Evolutionary conservation across 345 rosid genomes (phyloP).

Genomic region (Salix udensis): DNA sequence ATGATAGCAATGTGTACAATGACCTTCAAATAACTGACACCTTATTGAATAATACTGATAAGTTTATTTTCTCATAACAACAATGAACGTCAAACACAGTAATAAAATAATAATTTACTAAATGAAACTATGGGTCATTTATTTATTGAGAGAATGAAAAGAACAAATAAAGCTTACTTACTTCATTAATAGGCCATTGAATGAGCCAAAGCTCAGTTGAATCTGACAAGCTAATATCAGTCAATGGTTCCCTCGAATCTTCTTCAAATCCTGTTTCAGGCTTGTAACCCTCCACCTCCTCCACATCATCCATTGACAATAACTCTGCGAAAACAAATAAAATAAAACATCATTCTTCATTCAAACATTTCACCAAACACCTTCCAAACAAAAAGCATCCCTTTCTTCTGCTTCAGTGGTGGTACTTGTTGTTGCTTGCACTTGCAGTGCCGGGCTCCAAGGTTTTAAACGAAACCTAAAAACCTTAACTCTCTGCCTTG

Average conservation of each 20-base stretch:
- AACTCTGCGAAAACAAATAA: not conserved
- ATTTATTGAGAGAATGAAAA: not conserved
- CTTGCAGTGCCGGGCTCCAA: no score
- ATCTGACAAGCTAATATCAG: slow-evolving; percentile 29
- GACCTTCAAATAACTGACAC: no score
- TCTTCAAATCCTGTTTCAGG: slow-evolving; percentile 44
- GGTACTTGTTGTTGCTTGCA: no score
- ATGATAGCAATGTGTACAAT: not conserved
- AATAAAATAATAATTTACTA: no score
- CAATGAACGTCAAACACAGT: no score
- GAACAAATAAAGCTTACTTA: slow-evolving; percentile 13
- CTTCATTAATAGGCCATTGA: slow-evolving; percentile 65
- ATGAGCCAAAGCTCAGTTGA: slow-evolving; percentile 78
- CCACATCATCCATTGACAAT: slow-evolving; percentile 22
- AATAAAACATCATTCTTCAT: not conserved
- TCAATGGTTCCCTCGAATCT: slow-evolving; percentile 37
- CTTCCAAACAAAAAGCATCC: no score
- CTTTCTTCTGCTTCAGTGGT: no score
- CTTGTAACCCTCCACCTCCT: slow-evolving; percentile 23
- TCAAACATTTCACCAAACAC: not conserved
- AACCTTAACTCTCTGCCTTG: no score
- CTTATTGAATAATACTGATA: no score
- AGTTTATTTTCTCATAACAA: no score
- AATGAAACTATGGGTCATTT: no score
- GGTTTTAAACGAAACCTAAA: no score